Conservation (phyloP, 78 protist species). For the Dictyostelium intermedium region DNA sequence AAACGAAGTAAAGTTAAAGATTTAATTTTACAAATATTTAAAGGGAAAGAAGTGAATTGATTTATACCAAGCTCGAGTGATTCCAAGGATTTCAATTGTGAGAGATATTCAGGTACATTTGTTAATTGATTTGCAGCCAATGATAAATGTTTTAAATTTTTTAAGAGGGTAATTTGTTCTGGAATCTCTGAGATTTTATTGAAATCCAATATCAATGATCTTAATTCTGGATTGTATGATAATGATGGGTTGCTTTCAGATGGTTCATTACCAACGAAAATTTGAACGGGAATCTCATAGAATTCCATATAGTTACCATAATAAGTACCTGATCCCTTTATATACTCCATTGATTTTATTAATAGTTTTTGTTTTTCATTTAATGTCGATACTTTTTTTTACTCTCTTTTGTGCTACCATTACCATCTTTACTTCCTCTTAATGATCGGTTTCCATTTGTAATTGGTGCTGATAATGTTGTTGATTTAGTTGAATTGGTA, state of each 20-base stretch:
- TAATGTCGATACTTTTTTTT: not conserved
- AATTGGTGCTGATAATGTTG: not conserved
- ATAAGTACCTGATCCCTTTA: not conserved
- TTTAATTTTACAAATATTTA: not conserved
- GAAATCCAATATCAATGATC: constrained; percentile 32
- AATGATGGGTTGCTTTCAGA: not conserved
- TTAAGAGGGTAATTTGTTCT: not conserved
- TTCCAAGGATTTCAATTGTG: not conserved
- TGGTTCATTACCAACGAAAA: not conserved
- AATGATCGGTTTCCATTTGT: not conserved
- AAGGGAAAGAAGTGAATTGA: constrained; percentile 1
- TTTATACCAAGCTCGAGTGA: constrained; percentile 33
- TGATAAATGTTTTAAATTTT: constrained; percentile 25
- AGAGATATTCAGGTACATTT: constrained; percentile 4
- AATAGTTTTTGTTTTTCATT: not conserved
- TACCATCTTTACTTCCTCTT: constrained; percentile 3
- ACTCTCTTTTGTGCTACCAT: not conserved
- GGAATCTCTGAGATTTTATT: constrained; percentile 28
- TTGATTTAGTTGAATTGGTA: not conserved
- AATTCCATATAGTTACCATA: not conserved
- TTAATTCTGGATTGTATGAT: not conserved
- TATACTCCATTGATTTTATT: not conserved
- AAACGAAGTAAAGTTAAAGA: constrained; percentile 16
- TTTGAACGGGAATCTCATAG: constrained; percentile 2
- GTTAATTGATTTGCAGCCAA: constrained; percentile 28